phyloP scores from a whole-genome alignment of 257 asterid genomes.

The Apocynum venetum region DNA sequence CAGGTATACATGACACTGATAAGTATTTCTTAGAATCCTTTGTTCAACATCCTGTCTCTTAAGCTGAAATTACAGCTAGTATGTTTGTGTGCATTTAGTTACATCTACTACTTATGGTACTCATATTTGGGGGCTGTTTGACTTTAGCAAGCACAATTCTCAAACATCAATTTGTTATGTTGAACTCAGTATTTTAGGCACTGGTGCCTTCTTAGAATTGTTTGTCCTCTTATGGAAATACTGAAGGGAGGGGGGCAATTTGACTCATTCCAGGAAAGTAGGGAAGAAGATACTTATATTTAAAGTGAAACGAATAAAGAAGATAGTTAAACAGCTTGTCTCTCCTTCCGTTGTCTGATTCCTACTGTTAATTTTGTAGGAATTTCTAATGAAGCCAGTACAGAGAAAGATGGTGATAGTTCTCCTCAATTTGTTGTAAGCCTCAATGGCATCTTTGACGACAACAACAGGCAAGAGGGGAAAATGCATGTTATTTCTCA shows the following conservation, averaged over 20 bases:
- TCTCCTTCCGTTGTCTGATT: not conserved
- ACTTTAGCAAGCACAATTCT: not conserved
- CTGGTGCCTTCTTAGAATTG: not conserved
- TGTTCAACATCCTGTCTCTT: not conserved
- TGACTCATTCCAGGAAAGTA: too few relatives aligned
- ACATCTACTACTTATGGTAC: not conserved
- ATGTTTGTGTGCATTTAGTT: not conserved
- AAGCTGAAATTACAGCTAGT: not conserved
- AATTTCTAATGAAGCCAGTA: not conserved
- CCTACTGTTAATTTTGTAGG: not conserved
- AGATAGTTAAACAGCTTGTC: too few relatives aligned
- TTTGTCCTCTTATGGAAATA: not conserved
- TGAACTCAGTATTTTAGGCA: not conserved
- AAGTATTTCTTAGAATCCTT: constrained; percentile 6
- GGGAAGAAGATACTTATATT: too few relatives aligned
- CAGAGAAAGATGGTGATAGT: not conserved
- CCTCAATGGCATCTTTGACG: not conserved
- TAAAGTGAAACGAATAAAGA: too few relatives aligned
- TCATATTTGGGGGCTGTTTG: not conserved
- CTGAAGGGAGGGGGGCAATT: not conserved
- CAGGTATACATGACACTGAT: constrained; percentile 13
- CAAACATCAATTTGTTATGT: not conserved
- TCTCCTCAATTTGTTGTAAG: constrained; percentile 2
- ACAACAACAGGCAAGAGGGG: not conserved
- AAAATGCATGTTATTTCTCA: not conserved